Base-by-base conservation (phyloP, 2,329 filamentous ascomycete species). In the Fusarium acutatum region DNA sequence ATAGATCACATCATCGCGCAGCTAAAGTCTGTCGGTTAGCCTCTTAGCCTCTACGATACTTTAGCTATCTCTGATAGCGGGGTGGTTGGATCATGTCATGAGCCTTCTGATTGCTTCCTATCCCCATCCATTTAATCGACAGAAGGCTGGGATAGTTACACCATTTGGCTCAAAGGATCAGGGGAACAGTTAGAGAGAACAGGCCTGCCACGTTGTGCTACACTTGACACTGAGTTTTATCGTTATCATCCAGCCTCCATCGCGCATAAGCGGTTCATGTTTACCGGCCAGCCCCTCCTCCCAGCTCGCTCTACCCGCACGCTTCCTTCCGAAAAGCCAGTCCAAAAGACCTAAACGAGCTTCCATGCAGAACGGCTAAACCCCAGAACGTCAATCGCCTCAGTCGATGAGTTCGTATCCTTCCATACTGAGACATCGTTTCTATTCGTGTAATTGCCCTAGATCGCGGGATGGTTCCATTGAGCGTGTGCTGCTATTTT, bases 1-100 rank as follows among this genome's bases (percentile, higher is more conserved):
- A 13, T 28, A 28, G 20, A 74, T 77, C 71, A 67, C 74, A 75
- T 78, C 73, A 78, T 75, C 65, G 52, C 57, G 74, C 74, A 67
- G 60, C 67, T 73, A 74, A 46, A 64, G 60, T 60, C n/a, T 61
- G n/a, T n/a, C n/a, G n/a, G n/a, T n/a, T n/a, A n/a, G n/a, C n/a
- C n/a, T n/a, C n/a, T n/a, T n/a, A n/a, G n/a, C n/a, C n/a, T n/a
- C n/a, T n/a, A n/a, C n/a, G n/a, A n/a, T n/a, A n/a, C n/a, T n/a
- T n/a, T n/a, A n/a, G 37, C 38, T 40, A 44, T 32, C 49, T 38
- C 26, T 35, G 34, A 54, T 35, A 26, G 50, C 37, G 49, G 32
- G 44, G 65, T 52, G 56, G 43, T 60, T 64, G 53, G 69, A 61
- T 49, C 67, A 59, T 60, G 60, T 28, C 56, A 62, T 73, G 47